These are phyloP conservation scores for Lasiosphaeris hirsuta DNA, from an alignment of 495 filamentous ascomycete species.

Conservation along the genomic window DNA sequence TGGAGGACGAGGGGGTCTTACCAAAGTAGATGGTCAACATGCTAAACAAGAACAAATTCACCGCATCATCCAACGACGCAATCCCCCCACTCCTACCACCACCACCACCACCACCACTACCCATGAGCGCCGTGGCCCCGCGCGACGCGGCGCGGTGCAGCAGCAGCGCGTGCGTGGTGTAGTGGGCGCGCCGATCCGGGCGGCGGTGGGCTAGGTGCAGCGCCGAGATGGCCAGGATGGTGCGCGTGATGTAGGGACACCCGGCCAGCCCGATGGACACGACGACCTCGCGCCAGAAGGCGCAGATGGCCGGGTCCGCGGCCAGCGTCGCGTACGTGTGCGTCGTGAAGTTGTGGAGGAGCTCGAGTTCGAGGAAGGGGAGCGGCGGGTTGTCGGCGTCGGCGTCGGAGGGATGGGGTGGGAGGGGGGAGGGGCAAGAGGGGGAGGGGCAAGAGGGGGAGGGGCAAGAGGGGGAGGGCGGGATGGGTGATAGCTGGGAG, in stretches of 20 bases:
- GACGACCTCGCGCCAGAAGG: slow-evolving; percentile 36
- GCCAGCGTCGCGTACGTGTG: slow-evolving; percentile 37
- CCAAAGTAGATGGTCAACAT: slow-evolving; percentile 37
- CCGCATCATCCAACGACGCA: slow-evolving; percentile 16
- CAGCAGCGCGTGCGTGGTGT: slow-evolving; percentile 48
- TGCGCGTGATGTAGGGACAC: slow-evolving; percentile 54
- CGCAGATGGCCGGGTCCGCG: slow-evolving; percentile 29
- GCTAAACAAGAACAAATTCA: slow-evolving; percentile 32
- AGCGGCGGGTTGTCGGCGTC: slow-evolving; percentile 11
- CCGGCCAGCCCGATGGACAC: slow-evolving; percentile 41
- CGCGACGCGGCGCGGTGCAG: slow-evolving; percentile 46
- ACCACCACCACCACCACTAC: too few species aligned
- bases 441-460: neutral
- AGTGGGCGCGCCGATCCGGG: slow-evolving; percentile 38
- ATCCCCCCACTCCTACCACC: too few species aligned
- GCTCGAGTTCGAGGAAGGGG: slow-evolving; percentile 38
- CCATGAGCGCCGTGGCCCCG: slow-evolving; percentile 28
- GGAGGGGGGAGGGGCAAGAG: neutral
- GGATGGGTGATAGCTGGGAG: too few species aligned
- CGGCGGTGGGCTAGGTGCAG: slow-evolving; percentile 51
- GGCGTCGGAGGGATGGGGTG: neutral
- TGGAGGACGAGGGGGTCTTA: neutral
- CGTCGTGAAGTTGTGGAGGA: slow-evolving; percentile 43
- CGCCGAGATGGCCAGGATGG: slow-evolving; percentile 52
- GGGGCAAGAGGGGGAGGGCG: slow-evolving; percentile 1